phyloP scores from a whole-genome alignment of 129 eudicot species.

The Artemisia argyi region DNA sequence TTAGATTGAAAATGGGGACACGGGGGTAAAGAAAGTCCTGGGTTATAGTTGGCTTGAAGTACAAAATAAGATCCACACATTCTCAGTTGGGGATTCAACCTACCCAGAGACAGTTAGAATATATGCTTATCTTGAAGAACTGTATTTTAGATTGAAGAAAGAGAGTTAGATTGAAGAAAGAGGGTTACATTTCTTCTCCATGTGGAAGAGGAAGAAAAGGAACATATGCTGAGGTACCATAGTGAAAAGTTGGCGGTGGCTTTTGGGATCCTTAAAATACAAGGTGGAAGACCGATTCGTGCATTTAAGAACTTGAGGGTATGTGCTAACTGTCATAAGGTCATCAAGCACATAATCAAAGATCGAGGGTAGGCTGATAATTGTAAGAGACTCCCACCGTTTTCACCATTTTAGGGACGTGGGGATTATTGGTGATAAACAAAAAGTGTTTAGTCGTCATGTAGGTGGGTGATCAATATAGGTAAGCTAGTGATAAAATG shows the following conservation, averaged over 20 bases:
- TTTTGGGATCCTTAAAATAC: neutral
- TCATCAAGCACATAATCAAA: neutral
- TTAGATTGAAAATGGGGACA: too few relatives aligned
- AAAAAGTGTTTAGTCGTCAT: neutral
- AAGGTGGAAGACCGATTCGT: neutral
- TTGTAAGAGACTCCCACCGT: conserved; percentile 72
- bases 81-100: neutral
- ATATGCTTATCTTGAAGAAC: neutral
- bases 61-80: neutral
- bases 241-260: too few relatives aligned
- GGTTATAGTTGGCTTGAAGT: neutral
- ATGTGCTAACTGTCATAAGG: neutral
- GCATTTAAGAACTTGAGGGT: neutral
- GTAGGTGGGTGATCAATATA: neutral
- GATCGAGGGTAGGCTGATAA: conserved; percentile 49
- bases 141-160: too few relatives aligned
- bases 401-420: conserved; percentile 74
- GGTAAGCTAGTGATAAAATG: neutral
- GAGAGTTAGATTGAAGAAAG: too few relatives aligned
- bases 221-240: too few relatives aligned
- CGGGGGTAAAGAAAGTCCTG: neutral
- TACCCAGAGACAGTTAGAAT: neutral
- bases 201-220: neutral
- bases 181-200: neutral
- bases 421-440: conserved; percentile 59